Base-by-base conservation (phyloP, 2,329 filamentous ascomycete genomes). In the Fusarium keratoplasticum region DNA sequence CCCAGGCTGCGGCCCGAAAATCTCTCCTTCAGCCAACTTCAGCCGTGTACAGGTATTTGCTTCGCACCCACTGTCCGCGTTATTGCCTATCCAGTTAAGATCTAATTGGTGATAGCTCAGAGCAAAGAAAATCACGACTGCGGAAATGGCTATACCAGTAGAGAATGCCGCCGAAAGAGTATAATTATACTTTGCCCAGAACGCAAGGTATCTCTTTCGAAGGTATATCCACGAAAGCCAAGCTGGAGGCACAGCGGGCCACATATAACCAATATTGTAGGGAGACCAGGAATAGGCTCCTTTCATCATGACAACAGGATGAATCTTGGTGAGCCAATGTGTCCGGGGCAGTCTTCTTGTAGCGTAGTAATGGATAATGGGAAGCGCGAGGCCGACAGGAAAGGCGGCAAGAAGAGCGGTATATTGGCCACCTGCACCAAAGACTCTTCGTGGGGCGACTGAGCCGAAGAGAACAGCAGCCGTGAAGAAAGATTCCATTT, bases 101-200 rank as follows among this genome's bases (percentile, higher is more conserved):
- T 81, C 75, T 4, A 81, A 72, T 0, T 78, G 78, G 1, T 77
- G 77, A 72, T 82, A 86, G 67, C 85, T 82, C 8, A 88, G 78
- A 2, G 83, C 82, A 66, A 88, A 89, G 79, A 88, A 86, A 59
- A 88, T 86, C 59, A 89, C 70, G n/a, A 88, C 80, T 5, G 81
- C 86, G 0, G 85, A 77, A 33, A 89, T 81, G 18, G 86, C 86
- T 25, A 88, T 83, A 2, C 82, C 86, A 0, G 83, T 81, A 1
- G 81, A 83, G 67, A 86, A 84, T 1, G 86, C 81, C 1, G 86
- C 85, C 2, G 86, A 86, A 4, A 87, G 79, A 8, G 87, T 85
- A 64, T 86, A 88, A 72, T 87, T 83, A 74, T 83, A 83, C 80
- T 87, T 87, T 64, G 85, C 82, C 87, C 87, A 89, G 72, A 87